Evolutionary conservation across 2,329 filamentous ascomycete species (phyloP).

Genomic region (Talaromyces albobiverticillius): DNA sequence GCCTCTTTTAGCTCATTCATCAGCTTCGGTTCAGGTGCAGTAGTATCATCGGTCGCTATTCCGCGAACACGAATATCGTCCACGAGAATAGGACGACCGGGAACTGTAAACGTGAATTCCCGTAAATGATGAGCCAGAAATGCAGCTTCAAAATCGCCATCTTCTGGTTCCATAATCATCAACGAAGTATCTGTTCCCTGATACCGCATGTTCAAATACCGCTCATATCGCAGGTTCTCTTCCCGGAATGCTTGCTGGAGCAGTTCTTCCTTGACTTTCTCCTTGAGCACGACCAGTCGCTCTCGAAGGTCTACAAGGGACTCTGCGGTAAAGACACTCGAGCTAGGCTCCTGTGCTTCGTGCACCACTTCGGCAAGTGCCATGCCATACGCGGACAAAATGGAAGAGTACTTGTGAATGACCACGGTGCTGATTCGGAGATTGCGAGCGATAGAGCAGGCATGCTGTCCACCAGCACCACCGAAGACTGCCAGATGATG

Average conservation of each 20-base stretch:
- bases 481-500: slow-evolving; percentile 85
- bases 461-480: slow-evolving; percentile 85
- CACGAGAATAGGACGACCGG: slow-evolving; percentile 79
- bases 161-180: slow-evolving; percentile 58
- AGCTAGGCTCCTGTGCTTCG: slow-evolving; percentile 65
- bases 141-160: slow-evolving; percentile 76
- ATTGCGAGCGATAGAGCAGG: not conserved
- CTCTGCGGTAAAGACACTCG: not conserved
- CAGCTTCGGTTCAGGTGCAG: not conserved
- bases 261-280: slow-evolving; percentile 29
- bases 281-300: not conserved
- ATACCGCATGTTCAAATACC: slow-evolving; percentile 50
- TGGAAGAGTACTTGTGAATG: slow-evolving; percentile 1
- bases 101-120: slow-evolving; percentile 86
- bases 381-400: slow-evolving; percentile 85
- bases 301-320: not conserved
- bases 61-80: slow-evolving; percentile 79
- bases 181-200: slow-evolving; percentile 51
- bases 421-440: not conserved
- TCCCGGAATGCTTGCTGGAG: slow-evolving; percentile 43
- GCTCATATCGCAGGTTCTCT: slow-evolving; percentile 25
- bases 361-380: slow-evolving; percentile 90
- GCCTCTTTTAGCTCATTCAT: not conserved
- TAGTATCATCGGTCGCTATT: not conserved
- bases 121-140: slow-evolving; percentile 85